phyloP scores from a whole-genome alignment of 2,329 filamentous ascomycete species.

The Talaromyces verruculosus region DNA sequence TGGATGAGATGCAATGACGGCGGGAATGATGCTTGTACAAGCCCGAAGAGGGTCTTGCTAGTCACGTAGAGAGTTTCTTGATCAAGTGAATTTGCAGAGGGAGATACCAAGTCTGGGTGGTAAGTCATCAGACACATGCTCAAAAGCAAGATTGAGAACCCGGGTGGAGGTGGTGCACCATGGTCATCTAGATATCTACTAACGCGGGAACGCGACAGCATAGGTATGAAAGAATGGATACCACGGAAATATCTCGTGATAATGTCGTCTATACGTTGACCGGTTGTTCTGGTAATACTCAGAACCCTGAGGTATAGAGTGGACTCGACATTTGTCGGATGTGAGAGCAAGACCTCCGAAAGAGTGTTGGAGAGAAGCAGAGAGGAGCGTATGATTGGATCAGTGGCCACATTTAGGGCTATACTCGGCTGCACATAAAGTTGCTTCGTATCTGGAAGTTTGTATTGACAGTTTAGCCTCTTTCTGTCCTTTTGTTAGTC shows the following conservation, averaged over 20 bases:
- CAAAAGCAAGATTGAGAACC: conserved; percentile 31
- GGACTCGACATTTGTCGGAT: conserved; percentile 14
- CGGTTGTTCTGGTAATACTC: conserved; percentile 21
- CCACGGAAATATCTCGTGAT: conserved; percentile 32
- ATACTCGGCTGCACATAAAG: neutral
- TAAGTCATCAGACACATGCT: conserved; percentile 29
- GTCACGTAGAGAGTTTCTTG: conserved; percentile 27
- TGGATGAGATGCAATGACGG: conserved; percentile 31
- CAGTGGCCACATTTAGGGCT: conserved; percentile 1
- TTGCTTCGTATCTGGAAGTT: neutral
- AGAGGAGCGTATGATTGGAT: conserved; percentile 13
- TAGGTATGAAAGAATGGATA: conserved; percentile 30
- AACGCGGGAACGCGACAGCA: conserved; percentile 33
- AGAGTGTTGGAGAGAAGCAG: conserved; percentile 10
- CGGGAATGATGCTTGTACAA: conserved; percentile 26
- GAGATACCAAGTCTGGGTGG: conserved; percentile 2
- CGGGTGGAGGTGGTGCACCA: conserved; percentile 22
- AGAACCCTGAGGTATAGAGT: conserved; percentile 2
- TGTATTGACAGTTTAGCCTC: conserved; percentile 10
- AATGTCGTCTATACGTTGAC: conserved; percentile 30
- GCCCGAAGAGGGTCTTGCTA: conserved; percentile 29
- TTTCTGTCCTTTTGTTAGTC: neutral
- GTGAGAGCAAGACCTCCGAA: conserved; percentile 6
- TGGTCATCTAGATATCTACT: conserved; percentile 26
- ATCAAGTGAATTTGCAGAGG: neutral